Evolutionary conservation across 106 monocot genomes (phyloP), one percentile per base, ranked within the genome.

Genomic region (Platanthera zijinensis): DNA sequence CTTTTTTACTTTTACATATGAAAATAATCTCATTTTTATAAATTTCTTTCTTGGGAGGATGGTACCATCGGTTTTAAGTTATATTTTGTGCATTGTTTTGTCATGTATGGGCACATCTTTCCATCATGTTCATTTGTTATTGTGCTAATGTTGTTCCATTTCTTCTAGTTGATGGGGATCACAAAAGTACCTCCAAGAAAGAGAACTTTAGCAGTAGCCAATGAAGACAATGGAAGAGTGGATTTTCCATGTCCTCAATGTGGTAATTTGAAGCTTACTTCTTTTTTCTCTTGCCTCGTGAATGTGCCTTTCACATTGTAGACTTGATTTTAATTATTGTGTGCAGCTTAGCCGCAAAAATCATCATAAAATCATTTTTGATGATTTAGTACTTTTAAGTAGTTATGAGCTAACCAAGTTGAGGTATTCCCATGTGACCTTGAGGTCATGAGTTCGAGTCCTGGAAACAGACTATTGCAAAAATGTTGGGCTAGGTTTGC

Each of bases 161-260:
- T 21, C 7, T 70, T 77, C 57, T 80, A 96, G 96, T 81, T 89
- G 3, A 85, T 93, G 78, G 87, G 83, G 21, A 75, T 69, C 45
- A 59, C 76, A 77, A 86, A 84, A 56, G 71, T 49, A 19, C 46
- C 52, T 81, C 84, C 96, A 72, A 91, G 87, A 86, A 96, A 93
- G 76, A 84, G 89, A 69, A 70, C 81, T 77, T 74, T 75, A 10
- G 52, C 80, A 71, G 39, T 25, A 46, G 81, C 83, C 54, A 85
- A 63, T 82, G 84, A 87, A 72, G 87, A 80, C 50, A 75, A 53
- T 25, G 62, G 77, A 76, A 69, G 71, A 21, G 62, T 59, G 13
- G 80, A 87, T 64, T 76, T 84, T 78, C 80, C 74, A 48, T 96
- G 96, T 56, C 91, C 87, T 75, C 96, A 93, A 79, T 96, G 96